Conservation (phyloP, 1,284 basidiomycete species). For the Pisolithus thermaeus region DNA sequence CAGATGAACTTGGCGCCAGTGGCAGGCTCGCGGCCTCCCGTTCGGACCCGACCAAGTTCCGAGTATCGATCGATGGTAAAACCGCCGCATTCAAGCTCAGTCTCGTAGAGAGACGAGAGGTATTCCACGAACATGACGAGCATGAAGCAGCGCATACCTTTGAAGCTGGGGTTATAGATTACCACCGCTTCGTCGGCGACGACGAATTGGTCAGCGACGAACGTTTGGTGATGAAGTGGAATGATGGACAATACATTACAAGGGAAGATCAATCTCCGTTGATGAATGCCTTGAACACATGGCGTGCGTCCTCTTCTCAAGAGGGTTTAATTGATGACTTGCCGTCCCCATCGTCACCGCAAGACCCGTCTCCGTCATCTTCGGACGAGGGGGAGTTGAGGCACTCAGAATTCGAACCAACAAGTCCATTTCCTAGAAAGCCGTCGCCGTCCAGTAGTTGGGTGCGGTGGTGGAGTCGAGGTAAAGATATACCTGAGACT, state of each 20-base stretch:
- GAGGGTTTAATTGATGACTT: constrained; percentile 22
- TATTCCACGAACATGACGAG: constrained; percentile 39
- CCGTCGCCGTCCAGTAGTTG: constrained; percentile 48
- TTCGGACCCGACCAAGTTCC: constrained; percentile 48
- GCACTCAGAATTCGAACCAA: constrained; percentile 35
- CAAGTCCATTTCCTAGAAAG: constrained; percentile 29
- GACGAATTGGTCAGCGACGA: constrained; percentile 49
- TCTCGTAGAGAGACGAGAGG: constrained; percentile 32
- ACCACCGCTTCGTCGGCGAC: constrained; percentile 50
- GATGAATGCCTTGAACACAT: constrained; percentile 57
- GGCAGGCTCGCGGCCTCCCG: constrained; percentile 48
- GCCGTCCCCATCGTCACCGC: constrained; percentile 29
- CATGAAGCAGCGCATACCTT: constrained; percentile 50
- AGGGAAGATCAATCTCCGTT: constrained; percentile 57
- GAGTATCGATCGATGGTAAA: constrained; percentile 51
- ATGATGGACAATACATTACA: constrained; percentile 61
- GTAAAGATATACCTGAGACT: constrained; percentile 29
- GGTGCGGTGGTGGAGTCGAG: constrained; percentile 73
- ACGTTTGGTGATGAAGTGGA: constrained; percentile 61
- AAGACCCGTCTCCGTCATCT: constrained; percentile 28
- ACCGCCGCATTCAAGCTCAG: constrained; percentile 60
- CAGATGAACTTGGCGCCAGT: constrained; percentile 38
- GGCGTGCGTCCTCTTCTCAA: constrained; percentile 48
- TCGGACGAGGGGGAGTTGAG: constrained; percentile 23
- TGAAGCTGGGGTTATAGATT: constrained; percentile 49